These are phyloP conservation scores for Colletotrichum nymphaeae DNA, from an alignment of 2,329 filamentous ascomycete genomes.

Conservation along the genomic window DNA sequence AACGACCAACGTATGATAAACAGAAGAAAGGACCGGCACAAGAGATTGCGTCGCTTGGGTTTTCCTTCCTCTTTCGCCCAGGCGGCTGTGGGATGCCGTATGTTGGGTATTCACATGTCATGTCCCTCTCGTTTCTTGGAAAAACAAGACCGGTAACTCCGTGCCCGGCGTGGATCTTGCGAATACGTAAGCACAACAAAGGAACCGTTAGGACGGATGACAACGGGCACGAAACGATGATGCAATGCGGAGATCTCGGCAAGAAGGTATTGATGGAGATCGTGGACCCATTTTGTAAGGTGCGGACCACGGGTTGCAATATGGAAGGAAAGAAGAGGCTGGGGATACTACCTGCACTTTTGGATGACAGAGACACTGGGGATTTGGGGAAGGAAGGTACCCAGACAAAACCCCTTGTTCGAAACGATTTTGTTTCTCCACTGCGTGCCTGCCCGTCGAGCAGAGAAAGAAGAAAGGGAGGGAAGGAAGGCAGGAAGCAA, in stretches of 20 bases:
- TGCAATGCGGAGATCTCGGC: constrained; percentile 29
- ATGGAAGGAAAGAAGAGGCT: constrained; percentile 7
- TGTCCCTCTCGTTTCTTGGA: neutral
- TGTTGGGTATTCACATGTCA: neutral
- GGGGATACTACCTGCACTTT: constrained; percentile 5
- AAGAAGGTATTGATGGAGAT: neutral
- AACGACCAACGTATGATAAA: neutral
- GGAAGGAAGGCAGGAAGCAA: neutral
- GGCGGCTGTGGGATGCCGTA: constrained; percentile 8
- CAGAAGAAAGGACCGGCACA: neutral
- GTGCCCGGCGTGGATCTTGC: neutral
- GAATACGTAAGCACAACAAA: neutral
- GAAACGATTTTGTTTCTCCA: neutral
- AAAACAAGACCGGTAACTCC: constrained; percentile 6
- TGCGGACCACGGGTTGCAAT: neutral
- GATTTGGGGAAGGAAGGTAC: neutral
- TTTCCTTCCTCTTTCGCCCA: neutral
- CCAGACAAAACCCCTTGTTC: neutral
- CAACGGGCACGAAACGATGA: constrained; percentile 10
- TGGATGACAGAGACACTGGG: neutral
- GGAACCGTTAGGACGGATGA: neutral
- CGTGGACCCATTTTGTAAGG: constrained; percentile 16
- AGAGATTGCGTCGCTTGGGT: neutral
- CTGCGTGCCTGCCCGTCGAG: neutral
- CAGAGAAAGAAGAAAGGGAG: constrained; percentile 2